Conservation (phyloP, 192 early-diverging fungal species). For the Entrophospora sp. region DNA sequence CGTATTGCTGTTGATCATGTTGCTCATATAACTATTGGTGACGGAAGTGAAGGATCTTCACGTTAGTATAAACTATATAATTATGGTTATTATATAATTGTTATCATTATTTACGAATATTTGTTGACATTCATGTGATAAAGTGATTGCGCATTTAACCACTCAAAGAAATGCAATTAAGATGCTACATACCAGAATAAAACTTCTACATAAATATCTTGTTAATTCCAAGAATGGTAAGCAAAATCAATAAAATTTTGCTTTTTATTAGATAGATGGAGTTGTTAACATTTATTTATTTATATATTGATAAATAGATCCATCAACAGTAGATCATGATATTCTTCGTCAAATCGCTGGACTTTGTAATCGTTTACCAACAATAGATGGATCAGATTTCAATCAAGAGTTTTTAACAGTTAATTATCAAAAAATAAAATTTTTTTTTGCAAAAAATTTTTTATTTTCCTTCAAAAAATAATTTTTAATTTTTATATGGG, state of each 20-base stretch:
- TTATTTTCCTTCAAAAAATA: background rate
- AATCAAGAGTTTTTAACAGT: constrained; percentile 66
- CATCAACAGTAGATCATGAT: constrained; percentile 55
- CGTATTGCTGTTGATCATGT: constrained; percentile 84
- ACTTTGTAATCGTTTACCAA: constrained; percentile 63
- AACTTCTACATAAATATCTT: constrained; percentile 63
- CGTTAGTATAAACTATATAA: constrained; percentile 35
- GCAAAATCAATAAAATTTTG: too few relatives aligned
- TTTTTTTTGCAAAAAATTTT: background rate
- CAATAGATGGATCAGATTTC: constrained; percentile 57
- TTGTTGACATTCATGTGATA: too few relatives aligned
- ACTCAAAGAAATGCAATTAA: constrained; percentile 72
- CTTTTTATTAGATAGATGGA: too few relatives aligned
- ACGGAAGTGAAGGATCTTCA: constrained; percentile 42
- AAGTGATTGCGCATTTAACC: constrained; percentile 62
- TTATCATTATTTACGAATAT: too few relatives aligned
- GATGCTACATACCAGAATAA: constrained; percentile 68
- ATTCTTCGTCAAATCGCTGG: constrained; percentile 69
- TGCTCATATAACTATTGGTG: constrained; percentile 53
- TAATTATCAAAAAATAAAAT: constrained; percentile 13
- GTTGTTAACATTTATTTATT: constrained; percentile 2
- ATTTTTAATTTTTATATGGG: background rate
- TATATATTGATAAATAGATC: constrained; percentile 11
- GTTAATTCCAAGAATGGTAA: constrained; percentile 60
- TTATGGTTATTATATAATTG: too few relatives aligned